phyloP scores from a whole-genome alignment of 2,329 filamentous ascomycete species.

The Eutypa lata region DNA sequence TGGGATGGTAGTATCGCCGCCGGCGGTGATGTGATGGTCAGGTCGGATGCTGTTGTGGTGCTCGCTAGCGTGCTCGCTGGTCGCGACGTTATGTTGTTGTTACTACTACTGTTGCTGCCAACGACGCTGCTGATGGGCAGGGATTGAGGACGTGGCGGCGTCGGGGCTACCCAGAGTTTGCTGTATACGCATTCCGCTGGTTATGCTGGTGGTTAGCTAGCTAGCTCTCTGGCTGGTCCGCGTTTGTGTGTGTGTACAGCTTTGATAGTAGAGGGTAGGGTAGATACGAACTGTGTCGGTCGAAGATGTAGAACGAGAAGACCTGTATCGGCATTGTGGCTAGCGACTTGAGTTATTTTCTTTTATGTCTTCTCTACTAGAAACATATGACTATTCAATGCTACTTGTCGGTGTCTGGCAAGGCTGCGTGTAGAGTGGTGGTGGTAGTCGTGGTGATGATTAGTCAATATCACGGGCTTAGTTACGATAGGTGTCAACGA shows the following conservation, averaged over 20 bases:
- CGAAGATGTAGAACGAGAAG: constrained; percentile 98
- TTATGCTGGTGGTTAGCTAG: constrained; percentile 6
- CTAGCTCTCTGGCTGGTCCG: constrained; percentile 1
- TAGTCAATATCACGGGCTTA: no score
- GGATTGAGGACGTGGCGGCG: constrained; percentile 40
- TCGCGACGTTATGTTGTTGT: no score
- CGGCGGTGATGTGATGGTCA: constrained; percentile 9
- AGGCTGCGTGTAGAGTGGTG: no score
- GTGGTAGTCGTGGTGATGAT: no score
- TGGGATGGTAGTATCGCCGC: constrained; percentile 25
- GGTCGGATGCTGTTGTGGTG: constrained; percentile 5
- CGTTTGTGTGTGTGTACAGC: no score
- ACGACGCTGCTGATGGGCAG: constrained; percentile 44
- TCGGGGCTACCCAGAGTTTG: constrained; percentile 67
- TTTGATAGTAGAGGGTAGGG: neutral
- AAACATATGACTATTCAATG: no score
- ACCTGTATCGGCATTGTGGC: constrained; percentile 68
- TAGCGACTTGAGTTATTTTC: constrained; percentile 15
- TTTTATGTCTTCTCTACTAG: no score
- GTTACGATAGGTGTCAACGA: no score
- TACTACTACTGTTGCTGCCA: no score
- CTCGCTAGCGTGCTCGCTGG: constrained; percentile 17
- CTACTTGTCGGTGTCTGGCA: no score
- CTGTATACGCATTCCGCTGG: constrained; percentile 96
- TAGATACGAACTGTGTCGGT: constrained; percentile 77